Base-by-base conservation (phyloP, 345 rosid genomes). In the Citrus inodora region DNA sequence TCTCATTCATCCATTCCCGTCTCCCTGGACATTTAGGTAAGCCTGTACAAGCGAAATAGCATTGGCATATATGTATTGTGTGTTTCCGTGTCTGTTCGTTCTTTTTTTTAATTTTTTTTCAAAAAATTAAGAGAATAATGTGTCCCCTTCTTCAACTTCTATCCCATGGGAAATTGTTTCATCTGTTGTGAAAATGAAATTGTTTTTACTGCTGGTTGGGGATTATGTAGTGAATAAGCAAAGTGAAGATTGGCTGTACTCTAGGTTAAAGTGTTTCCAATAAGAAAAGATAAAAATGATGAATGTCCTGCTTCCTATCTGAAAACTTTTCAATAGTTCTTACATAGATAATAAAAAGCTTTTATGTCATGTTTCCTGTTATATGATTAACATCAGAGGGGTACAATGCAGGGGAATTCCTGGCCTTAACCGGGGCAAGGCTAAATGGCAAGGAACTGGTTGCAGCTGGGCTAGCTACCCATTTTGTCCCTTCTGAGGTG, bases 11-110 rank as follows among this genome's bases (percentile, higher is more conserved):
- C 1, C 97, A 84, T 83, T 92, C 98, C 30, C 98, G 72, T 82
- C 97, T 95, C 75, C 98, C 95, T 71, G 93, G 96, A 27, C 82
- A 85, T 83, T 77, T 95, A 82, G 99, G 99, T 95, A 84, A 90
- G 87, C 75, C 14, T 73, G 61, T 59, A 66, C 33, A 60, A 16
- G 21, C 33, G 4, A 82, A 80, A 82, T 61, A 9, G 65, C n/a
- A 53, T 73, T 10, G 60, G 48, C 17, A 51, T 56, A 16, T 9
- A 21, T 27, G 7, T 28, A 3, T 56, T 5, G 5, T 46, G 51
- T 46, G 51, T 46, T 46, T 48, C 35, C 7, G 0, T 66, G 74
- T 65, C 56, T 67, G n/a, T 69, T 16, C 68, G 28, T 80, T 13
- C 59, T 9, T 59, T 69, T 74, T 24, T 67, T n/a, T 0, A 27